phyloP scores from a whole-genome alignment of 352 stramenopile species.

The Pythium periplocum region DNA sequence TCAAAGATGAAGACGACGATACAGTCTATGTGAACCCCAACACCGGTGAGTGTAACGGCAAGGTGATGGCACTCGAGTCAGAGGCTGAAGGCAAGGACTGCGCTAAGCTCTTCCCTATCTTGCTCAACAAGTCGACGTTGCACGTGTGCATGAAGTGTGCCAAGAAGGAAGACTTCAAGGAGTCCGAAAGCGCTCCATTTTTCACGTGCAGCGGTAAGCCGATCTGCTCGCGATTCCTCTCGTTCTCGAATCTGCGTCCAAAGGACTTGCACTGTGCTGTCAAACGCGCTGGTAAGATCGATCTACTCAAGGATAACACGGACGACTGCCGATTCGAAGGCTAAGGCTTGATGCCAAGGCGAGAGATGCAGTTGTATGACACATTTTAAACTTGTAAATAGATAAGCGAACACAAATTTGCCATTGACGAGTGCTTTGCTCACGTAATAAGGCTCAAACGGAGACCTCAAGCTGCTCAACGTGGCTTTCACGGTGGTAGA shows the following conservation, averaged over 20 bases:
- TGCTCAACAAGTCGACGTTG: not conserved
- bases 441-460: too few species aligned
- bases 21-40: not conserved
- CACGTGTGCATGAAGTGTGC: not conserved
- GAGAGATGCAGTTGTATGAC: too few species aligned
- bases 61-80: constrained; percentile 2
- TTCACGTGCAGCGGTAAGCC: not conserved
- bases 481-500: too few species aligned
- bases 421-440: too few species aligned
- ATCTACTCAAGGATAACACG: not conserved
- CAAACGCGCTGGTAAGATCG: not conserved
- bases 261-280: constrained; percentile 1
- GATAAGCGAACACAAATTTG: too few species aligned
- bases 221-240: constrained; percentile 5
- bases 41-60: not conserved
- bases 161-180: not conserved
- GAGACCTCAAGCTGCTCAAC: too few species aligned
- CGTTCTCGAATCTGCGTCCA: not conserved
- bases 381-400: too few species aligned
- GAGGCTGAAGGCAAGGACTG: not conserved
- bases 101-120: constrained; percentile 3
- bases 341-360: not conserved
- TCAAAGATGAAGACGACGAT: not conserved
- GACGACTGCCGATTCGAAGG: not conserved
- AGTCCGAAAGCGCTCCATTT: not conserved